phyloP scores from a whole-genome alignment of 768 basidiomycete genomes.

The Tricholoma sp. region DNA sequence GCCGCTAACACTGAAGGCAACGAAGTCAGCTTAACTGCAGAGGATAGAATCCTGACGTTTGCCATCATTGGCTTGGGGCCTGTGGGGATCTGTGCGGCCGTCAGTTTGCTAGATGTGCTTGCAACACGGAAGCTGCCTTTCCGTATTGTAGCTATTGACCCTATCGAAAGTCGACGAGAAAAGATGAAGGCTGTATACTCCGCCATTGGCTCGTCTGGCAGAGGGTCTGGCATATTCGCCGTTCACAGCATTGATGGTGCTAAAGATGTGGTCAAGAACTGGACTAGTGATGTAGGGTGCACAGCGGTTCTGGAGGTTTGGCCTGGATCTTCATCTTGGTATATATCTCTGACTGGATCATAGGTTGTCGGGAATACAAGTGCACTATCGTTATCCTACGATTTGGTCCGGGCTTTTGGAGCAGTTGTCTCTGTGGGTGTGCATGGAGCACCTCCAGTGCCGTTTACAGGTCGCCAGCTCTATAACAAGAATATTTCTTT shows the following conservation, averaged over 20 bases:
- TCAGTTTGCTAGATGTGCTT: slow-evolving; percentile 61
- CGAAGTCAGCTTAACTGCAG: slow-evolving; percentile 29
- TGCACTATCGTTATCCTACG: slow-evolving; percentile 61
- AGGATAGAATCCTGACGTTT: slow-evolving; percentile 52
- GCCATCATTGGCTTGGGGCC: slow-evolving; percentile 76
- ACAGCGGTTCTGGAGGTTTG: slow-evolving; percentile 65
- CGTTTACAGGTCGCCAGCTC: slow-evolving; percentile 50
- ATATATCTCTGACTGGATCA: background rate
- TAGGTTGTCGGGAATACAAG: slow-evolving; percentile 69
- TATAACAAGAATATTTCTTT: slow-evolving; percentile 79
- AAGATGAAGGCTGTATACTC: slow-evolving; percentile 58
- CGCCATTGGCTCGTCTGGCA: slow-evolving; percentile 38
- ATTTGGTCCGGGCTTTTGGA: slow-evolving; percentile 72
- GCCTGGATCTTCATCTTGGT: background rate
- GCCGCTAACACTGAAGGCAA: slow-evolving; percentile 18
- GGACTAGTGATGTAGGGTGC: slow-evolving; percentile 57
- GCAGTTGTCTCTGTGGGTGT: slow-evolving; percentile 73
- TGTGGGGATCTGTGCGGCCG: slow-evolving; percentile 66
- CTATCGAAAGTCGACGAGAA: slow-evolving; percentile 46
- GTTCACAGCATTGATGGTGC: slow-evolving; percentile 49
- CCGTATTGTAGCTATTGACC: slow-evolving; percentile 63
- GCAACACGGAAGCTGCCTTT: slow-evolving; percentile 39
- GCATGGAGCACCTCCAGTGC: slow-evolving; percentile 49
- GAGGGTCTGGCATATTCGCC: slow-evolving; percentile 43
- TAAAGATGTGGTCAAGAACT: slow-evolving; percentile 40